A percentile compares a stretch with the other conserved stretches of the same genome.
Evolutionary conservation across 805 yeast species (phyloP).

Genomic region (Teunomyces funiuensis): DNA sequence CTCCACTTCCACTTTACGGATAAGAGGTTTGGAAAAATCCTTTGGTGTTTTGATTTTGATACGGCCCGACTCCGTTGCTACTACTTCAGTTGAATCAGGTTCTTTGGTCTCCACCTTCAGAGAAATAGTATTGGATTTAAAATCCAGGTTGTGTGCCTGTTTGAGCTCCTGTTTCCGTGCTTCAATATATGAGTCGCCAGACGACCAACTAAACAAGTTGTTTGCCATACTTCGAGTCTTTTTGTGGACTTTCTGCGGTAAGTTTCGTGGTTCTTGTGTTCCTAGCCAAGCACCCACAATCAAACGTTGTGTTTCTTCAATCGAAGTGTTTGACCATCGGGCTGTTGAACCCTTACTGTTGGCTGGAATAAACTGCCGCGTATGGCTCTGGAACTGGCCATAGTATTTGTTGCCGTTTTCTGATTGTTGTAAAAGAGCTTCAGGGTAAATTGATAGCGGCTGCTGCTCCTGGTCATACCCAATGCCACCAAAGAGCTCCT

Average conservation of each 20-base stretch:
- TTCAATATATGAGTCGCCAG: slow-evolving; percentile 39
- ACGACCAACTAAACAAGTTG: slow-evolving; percentile 44
- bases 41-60: slow-evolving; percentile 14
- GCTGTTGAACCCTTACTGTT: slow-evolving; percentile 14
- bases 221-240: slow-evolving; percentile 20
- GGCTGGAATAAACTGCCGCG: slow-evolving; percentile 30
- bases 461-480: neutral
- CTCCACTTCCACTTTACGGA: slow-evolving; percentile 32
- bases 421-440: slow-evolving; percentile 31
- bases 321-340: slow-evolving; percentile 32
- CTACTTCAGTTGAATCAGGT: too few species aligned
- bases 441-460: slow-evolving; percentile 27
- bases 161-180: slow-evolving; percentile 29
- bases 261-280: slow-evolving; percentile 10
- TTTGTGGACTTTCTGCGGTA: slow-evolving; percentile 7
- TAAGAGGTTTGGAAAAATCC: slow-evolving; percentile 26
- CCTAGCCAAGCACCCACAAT: slow-evolving; percentile 27
- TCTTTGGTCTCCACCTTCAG: slow-evolving; percentile 3
- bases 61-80: too few species aligned
- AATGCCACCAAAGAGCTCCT: neutral
- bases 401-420: slow-evolving; percentile 30
- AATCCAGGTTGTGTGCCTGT: slow-evolving; percentile 10
- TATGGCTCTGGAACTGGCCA: slow-evolving; percentile 32
- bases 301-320: slow-evolving; percentile 19
- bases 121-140: too few species aligned